These are phyloP conservation scores for Pythium rhizo-oryzae DNA, from an alignment of 352 stramenopile genomes.

Conservation along the genomic window DNA sequence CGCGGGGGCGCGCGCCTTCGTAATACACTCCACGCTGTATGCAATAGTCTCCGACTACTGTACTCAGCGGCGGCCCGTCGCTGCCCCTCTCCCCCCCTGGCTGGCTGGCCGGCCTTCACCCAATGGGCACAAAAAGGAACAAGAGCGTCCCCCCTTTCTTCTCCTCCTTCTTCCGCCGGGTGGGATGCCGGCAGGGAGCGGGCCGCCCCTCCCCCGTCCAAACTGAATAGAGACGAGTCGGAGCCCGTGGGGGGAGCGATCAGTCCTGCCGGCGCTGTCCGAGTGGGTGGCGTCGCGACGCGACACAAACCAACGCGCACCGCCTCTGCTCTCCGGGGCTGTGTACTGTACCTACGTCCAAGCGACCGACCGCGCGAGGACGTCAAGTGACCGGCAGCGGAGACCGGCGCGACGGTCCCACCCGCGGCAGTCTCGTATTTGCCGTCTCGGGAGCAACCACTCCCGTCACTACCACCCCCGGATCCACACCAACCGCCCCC, in stretches of 20 bases:
- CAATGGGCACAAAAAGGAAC: conserved; percentile 10
- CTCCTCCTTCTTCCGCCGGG: background rate
- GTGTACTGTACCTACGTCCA: conserved; percentile 14
- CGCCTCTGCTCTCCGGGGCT: conserved; percentile 2
- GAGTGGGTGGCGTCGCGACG: conserved; percentile 2
- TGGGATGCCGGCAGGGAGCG: background rate
- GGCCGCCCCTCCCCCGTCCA: background rate
- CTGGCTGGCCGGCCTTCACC: background rate
- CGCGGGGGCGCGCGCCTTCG: background rate
- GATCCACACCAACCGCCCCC: background rate
- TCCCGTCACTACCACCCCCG: background rate
- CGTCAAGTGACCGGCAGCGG: conserved; percentile 14
- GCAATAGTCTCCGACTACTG: too few species aligned
- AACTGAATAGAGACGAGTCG: conserved; percentile 12
- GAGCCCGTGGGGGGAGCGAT: background rate
- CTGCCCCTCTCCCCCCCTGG: background rate
- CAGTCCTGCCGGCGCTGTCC: background rate
- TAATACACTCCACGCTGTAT: background rate
- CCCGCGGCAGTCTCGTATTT: conserved; percentile 16
- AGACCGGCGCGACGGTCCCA: conserved; percentile 2
- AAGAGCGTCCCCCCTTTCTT: background rate
- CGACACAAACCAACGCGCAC: background rate
- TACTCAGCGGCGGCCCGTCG: conserved; percentile 1
- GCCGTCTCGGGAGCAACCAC: conserved; percentile 11
- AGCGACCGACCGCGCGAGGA: conserved; percentile 2